Conservation (phyloP, 768 basidiomycete species). For the Trametes gibbosa region DNA sequence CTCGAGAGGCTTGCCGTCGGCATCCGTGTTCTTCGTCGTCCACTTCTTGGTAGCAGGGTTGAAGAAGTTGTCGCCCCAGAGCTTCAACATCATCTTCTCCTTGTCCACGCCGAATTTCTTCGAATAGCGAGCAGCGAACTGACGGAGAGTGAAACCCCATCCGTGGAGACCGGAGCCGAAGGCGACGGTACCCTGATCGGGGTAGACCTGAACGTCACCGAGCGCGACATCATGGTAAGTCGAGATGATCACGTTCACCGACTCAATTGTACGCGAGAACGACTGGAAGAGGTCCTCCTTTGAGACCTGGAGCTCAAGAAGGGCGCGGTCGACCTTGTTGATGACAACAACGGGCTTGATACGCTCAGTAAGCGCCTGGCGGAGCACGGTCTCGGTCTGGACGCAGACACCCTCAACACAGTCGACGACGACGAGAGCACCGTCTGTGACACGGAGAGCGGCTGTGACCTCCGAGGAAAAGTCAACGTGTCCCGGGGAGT, state of each 20-base stretch:
- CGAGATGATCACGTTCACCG: conserved; percentile 97
- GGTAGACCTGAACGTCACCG: conserved; percentile 98
- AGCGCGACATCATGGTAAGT: conserved; percentile 93
- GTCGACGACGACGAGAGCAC: conserved; percentile 99
- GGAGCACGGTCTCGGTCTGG: conserved; percentile 98
- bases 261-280: conserved; percentile 96
- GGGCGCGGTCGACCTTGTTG: conserved; percentile 99
- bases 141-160: conserved; percentile 98
- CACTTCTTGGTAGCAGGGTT: conserved; percentile 97
- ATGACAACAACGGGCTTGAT: conserved; percentile 99
- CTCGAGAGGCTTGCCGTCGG: conserved; percentile 89
- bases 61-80: conserved; percentile 99
- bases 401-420: conserved; percentile 99
- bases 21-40: conserved; percentile 72
- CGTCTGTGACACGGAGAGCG: conserved; percentile 98
- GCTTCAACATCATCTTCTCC: conserved; percentile 95
- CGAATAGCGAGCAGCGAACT: conserved; percentile 91
- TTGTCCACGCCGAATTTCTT: conserved; percentile 99
- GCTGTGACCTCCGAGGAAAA: conserved; percentile 99
- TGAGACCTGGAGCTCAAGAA: conserved; percentile 95
- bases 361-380: conserved; percentile 95
- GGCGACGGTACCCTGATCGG: conserved; percentile 96
- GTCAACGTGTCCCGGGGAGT: conserved; percentile 99
- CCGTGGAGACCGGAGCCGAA: conserved; percentile 99
- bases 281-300: conserved; percentile 98